These are phyloP conservation scores for Aureobasidium namibiae DNA, from an alignment of 2,329 filamentous ascomycete species.

Conservation along the genomic window DNA sequence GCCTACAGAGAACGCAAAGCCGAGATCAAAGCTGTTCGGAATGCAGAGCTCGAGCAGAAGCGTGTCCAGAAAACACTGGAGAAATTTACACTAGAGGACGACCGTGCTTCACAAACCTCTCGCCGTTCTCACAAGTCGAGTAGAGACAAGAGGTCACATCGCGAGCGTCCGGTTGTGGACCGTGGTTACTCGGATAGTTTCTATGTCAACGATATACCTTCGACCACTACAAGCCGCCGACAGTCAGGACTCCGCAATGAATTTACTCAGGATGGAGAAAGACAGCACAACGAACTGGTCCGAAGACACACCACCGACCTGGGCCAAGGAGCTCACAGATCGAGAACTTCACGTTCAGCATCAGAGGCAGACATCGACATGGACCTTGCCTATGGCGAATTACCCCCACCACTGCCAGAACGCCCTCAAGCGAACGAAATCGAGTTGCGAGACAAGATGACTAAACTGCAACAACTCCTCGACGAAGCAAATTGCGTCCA, in stretches of 20 bases:
- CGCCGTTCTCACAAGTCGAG: constrained; percentile 14
- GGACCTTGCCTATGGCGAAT: constrained; percentile 82
- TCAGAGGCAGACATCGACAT: constrained; percentile 61
- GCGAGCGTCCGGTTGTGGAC: constrained; percentile 30
- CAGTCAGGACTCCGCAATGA: constrained; percentile 26
- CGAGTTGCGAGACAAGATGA: constrained; percentile 60
- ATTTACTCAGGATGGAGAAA: constrained; percentile 16
- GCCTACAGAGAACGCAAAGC: constrained; percentile 85
- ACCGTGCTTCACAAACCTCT: constrained; percentile 24
- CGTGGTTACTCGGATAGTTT: constrained; percentile 39
- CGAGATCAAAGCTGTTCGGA: constrained; percentile 64
- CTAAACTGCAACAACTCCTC: constrained; percentile 66
- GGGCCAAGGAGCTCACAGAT: neutral
- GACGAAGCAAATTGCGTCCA: constrained; percentile 86
- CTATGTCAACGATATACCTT: constrained; percentile 32
- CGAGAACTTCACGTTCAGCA: constrained; percentile 25
- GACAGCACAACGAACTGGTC: constrained; percentile 32
- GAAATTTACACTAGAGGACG: constrained; percentile 18
- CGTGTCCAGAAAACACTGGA: constrained; percentile 50
- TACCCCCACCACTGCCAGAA: constrained; percentile 59
- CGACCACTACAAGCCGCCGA: constrained; percentile 15
- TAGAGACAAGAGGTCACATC: constrained; percentile 1
- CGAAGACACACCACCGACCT: constrained; percentile 33
- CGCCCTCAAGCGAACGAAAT: constrained; percentile 39
- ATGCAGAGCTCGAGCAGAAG: constrained; percentile 48